Conservation (phyloP, 2,329 filamentous ascomycete genomes). For the Stachybotrys elegans region DNA sequence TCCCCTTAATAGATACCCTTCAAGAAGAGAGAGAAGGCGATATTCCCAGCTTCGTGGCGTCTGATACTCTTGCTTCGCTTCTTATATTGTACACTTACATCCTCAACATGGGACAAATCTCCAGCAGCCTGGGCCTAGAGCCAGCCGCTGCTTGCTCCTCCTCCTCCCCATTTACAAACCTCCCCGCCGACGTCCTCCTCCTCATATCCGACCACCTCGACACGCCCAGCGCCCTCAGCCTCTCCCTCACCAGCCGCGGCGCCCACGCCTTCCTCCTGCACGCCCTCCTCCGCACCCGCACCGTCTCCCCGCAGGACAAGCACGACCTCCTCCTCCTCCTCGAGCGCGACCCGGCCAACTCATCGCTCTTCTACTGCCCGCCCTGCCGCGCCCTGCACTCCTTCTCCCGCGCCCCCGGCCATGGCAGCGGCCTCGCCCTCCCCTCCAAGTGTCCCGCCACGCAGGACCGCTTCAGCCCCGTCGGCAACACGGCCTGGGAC, state of each 20-base stretch:
- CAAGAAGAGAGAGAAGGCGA: too few relatives aligned
- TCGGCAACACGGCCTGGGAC: slow-evolving; percentile 13
- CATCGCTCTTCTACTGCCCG: slow-evolving; percentile 13
- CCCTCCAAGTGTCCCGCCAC: background rate
- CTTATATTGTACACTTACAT: too few relatives aligned
- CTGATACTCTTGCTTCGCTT: too few relatives aligned
- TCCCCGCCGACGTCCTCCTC: slow-evolving; percentile 14
- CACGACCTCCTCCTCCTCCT: slow-evolving; percentile 7
- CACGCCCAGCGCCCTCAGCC: slow-evolving; percentile 7
- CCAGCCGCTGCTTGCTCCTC: too few relatives aligned
- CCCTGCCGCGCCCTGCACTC: slow-evolving; percentile 13
- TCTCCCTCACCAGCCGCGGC: slow-evolving; percentile 12
- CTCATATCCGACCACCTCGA: slow-evolving; percentile 14
- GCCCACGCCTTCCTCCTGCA: slow-evolving; percentile 6
- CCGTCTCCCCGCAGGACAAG: background rate
- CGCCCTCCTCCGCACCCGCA: background rate
- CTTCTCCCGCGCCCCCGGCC: too few relatives aligned
- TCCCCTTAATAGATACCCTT: too few relatives aligned
- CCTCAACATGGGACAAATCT: too few relatives aligned
- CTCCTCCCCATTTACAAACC: slow-evolving; percentile 7
- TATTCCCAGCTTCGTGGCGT: too few relatives aligned
- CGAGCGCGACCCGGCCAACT: slow-evolving; percentile 11
- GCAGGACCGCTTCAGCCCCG: slow-evolving; percentile 11
- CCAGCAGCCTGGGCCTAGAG: too few relatives aligned
- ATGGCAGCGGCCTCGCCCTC: too few relatives aligned